Conservation (phyloP, 768 basidiomycete genomes). For the Kwoniella heveanensis region DNA sequence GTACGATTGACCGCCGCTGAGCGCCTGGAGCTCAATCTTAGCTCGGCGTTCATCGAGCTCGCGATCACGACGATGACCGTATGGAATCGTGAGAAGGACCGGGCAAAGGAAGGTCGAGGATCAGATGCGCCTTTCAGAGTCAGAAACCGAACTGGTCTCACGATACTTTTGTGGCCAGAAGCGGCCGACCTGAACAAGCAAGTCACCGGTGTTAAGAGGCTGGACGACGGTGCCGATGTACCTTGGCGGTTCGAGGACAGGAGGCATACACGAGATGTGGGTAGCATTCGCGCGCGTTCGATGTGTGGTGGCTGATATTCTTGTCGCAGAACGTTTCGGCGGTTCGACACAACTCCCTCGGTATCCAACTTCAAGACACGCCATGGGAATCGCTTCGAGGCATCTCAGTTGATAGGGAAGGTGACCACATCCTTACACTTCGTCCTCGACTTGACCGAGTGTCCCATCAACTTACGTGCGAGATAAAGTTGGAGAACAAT, state of each 20-base stretch:
- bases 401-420: conserved; percentile 90
- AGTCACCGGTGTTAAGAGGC: conserved; percentile 61
- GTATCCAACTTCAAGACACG: conserved; percentile 79
- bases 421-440: conserved; percentile 84
- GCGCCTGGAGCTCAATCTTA: conserved; percentile 86
- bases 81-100: conserved; percentile 73
- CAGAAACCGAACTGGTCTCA: conserved; percentile 84
- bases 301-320: not conserved
- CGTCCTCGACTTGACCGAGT: conserved; percentile 74
- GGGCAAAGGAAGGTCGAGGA: conserved; percentile 75
- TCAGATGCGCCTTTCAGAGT: conserved; percentile 92
- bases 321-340: conserved; percentile 64
- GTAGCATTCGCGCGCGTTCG: conserved; percentile 22
- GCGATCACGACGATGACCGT: conserved; percentile 71
- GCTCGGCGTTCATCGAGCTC: conserved; percentile 84
- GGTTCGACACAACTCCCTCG: conserved; percentile 79
- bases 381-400: conserved; percentile 85
- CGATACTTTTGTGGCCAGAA: conserved; percentile 83
- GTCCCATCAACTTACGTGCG: conserved; percentile 79
- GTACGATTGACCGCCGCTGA: conserved; percentile 73
- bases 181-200: conserved; percentile 62
- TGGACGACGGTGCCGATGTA: conserved; percentile 72
- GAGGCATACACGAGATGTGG: conserved; percentile 87
- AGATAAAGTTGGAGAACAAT: conserved; percentile 84
- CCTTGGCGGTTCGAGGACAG: conserved; percentile 99